These are phyloP conservation scores for Plasmodium coatneyi DNA, from an alignment of 169 alveolate species.

Conservation along the genomic window DNA sequence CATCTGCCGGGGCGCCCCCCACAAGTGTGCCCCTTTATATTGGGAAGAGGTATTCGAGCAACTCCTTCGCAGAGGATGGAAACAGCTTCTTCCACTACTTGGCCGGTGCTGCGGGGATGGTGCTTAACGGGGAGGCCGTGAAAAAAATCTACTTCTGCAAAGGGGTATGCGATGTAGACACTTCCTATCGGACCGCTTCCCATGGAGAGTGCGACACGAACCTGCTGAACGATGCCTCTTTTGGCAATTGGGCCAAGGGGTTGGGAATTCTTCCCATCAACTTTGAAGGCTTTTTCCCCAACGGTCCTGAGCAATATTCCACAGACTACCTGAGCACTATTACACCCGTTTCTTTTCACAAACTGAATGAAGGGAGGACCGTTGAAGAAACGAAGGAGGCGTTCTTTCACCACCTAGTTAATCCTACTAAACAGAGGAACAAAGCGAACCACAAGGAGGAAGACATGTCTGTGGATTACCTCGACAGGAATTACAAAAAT, in stretches of 20 bases:
- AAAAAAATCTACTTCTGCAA: constrained; percentile 38
- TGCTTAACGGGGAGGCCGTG: constrained; percentile 44
- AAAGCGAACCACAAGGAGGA: not conserved
- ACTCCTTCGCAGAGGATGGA: not conserved
- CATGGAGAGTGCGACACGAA: not conserved
- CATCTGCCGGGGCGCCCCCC: not conserved
- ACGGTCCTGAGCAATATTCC: constrained; percentile 14
- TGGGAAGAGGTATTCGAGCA: constrained; percentile 31
- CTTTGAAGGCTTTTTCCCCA: constrained; percentile 73
- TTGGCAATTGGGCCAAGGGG: constrained; percentile 55
- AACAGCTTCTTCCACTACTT: constrained; percentile 6
- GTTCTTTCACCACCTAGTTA: constrained; percentile 34
- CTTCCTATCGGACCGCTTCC: not conserved
- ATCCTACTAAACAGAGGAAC: not conserved
- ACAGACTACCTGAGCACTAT: constrained; percentile 20
- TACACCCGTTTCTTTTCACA: constrained; percentile 43
- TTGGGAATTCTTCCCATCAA: constrained; percentile 40
- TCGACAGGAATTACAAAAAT: constrained; percentile 59
- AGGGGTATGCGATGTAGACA: not conserved
- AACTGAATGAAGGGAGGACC: constrained; percentile 32
- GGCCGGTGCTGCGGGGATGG: constrained; percentile 60
- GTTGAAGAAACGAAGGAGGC: constrained; percentile 33
- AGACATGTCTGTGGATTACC: constrained; percentile 31
- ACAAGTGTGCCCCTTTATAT: constrained; percentile 21
- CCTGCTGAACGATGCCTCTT: constrained; percentile 6